phyloP scores from a whole-genome alignment of 1,284 basidiomycete genomes.

The Rhodotorula sp. region DNA sequence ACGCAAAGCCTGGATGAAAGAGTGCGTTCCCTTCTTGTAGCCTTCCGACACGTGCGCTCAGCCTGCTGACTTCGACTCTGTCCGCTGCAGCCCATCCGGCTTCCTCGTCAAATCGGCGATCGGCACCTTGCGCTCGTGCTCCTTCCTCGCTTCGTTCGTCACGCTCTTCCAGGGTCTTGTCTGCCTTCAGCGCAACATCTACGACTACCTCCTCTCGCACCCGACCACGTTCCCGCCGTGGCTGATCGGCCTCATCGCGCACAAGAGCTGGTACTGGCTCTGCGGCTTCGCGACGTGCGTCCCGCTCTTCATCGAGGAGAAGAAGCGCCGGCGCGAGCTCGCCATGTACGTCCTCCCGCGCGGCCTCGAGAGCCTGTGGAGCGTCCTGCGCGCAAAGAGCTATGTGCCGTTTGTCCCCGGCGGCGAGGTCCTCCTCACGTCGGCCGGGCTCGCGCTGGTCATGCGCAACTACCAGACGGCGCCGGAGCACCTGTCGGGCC shows the following conservation, averaged over 20 bases:
- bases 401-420: slow-evolving; percentile 67
- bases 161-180: slow-evolving; percentile 81
- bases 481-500: slow-evolving; percentile 81
- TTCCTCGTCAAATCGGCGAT: slow-evolving; percentile 62
- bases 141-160: slow-evolving; percentile 85
- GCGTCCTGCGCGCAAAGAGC: slow-evolving; percentile 71
- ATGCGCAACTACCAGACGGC: slow-evolving; percentile 84
- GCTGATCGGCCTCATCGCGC: slow-evolving; percentile 19
- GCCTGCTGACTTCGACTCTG: not conserved
- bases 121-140: slow-evolving; percentile 80
- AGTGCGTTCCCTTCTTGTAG: slow-evolving; percentile 61
- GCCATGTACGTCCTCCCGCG: slow-evolving; percentile 77
- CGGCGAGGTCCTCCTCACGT: slow-evolving; percentile 66
- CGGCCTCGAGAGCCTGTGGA: slow-evolving; percentile 77
- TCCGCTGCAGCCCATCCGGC: slow-evolving; percentile 7
- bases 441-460: slow-evolving; percentile 77
- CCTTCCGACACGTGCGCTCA: no score
- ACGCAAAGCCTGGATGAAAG: slow-evolving; percentile 60
- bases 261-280: slow-evolving; percentile 41
- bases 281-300: slow-evolving; percentile 65
- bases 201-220: slow-evolving; percentile 48
- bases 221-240: slow-evolving; percentile 44
- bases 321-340: slow-evolving; percentile 73
- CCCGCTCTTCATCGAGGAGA: slow-evolving; percentile 83
- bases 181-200: slow-evolving; percentile 65